Evolutionary conservation across 352 stramenopile species (phyloP).

Genomic region (Globisporangium apiculatum): DNA sequence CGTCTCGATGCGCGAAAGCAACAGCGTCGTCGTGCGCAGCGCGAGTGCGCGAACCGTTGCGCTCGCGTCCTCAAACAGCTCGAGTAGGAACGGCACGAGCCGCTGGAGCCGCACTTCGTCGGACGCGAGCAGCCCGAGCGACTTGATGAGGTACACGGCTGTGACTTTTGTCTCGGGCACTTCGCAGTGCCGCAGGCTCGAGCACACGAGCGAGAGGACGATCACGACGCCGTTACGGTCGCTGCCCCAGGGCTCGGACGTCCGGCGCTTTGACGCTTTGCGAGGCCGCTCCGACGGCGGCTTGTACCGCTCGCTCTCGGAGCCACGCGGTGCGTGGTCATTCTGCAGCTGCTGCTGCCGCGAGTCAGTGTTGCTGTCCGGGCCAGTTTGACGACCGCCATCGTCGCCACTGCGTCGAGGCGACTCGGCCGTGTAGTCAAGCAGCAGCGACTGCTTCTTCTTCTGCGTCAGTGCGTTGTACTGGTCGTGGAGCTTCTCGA

Average conservation of each 20-base stretch:
- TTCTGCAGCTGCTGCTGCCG: no score
- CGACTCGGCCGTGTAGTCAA: slow-evolving; percentile 40
- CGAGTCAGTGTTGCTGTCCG: slow-evolving; percentile 17
- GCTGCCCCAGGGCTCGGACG: slow-evolving; percentile 20
- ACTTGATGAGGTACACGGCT: slow-evolving; percentile 89
- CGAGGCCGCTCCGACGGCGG: neutral
- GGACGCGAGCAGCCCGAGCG: slow-evolving; percentile 81
- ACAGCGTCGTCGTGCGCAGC: slow-evolving; percentile 86
- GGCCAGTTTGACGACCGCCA: slow-evolving; percentile 2
- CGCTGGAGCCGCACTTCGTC: slow-evolving; percentile 94
- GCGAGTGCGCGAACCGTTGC: slow-evolving; percentile 86
- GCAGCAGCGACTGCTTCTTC: slow-evolving; percentile 63
- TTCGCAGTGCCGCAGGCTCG: slow-evolving; percentile 77
- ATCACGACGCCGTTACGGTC: slow-evolving; percentile 84
- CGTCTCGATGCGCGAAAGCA: slow-evolving; percentile 86
- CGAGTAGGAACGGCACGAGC: slow-evolving; percentile 91
- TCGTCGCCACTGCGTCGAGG: neutral
- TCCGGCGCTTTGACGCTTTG: neutral
- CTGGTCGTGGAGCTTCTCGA: slow-evolving; percentile 76
- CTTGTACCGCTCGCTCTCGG: slow-evolving; percentile 11
- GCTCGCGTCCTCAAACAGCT: slow-evolving; percentile 90
- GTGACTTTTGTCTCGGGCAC: slow-evolving; percentile 85
- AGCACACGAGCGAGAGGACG: slow-evolving; percentile 80
- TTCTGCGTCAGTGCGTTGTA: slow-evolving; percentile 73
- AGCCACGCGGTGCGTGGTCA: neutral